These are phyloP conservation scores for Urtica urens DNA, from an alignment of 306 rosid species.

Conservation along the genomic window DNA sequence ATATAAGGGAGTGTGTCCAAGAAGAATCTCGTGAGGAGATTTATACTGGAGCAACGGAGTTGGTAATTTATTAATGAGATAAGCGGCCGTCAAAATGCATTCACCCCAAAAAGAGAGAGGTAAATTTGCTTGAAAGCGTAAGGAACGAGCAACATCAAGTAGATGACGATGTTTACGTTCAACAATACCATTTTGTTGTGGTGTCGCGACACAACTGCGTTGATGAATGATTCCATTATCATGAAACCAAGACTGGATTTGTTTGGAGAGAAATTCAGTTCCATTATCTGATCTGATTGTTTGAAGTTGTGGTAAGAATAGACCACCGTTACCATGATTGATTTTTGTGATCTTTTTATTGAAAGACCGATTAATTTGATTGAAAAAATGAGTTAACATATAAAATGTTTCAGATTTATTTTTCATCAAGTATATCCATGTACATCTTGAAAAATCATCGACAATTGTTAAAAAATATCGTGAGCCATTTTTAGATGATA, in stretches of 20 bases:
- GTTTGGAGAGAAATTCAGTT: neutral
- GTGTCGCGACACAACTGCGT: neutral
- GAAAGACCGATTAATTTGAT: neutral
- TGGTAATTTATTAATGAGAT: neutral
- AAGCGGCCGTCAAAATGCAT: neutral
- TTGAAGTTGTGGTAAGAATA: constrained; percentile 2
- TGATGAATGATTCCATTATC: neutral
- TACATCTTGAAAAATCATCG: neutral
- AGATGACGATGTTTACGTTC: neutral
- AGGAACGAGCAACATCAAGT: neutral
- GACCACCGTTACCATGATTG: neutral
- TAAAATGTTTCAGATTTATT: neutral
- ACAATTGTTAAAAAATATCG: constrained; percentile 9
- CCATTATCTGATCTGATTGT: neutral
- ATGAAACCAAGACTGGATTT: no score
- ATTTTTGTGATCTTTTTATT: neutral
- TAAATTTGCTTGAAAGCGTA: neutral
- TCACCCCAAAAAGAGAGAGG: neutral
- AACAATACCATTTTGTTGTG: neutral
- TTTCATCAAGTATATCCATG: constrained; percentile 1
- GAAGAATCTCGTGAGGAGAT: neutral
- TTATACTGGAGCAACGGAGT: neutral
- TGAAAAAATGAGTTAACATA: neutral
- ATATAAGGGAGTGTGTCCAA: neutral
- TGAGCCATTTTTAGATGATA: neutral